Evolutionary conservation across 305 asterid species (phyloP), one percentile per base, ranked within the genome.

Genomic region (Stenogyne calaminthoides): DNA sequence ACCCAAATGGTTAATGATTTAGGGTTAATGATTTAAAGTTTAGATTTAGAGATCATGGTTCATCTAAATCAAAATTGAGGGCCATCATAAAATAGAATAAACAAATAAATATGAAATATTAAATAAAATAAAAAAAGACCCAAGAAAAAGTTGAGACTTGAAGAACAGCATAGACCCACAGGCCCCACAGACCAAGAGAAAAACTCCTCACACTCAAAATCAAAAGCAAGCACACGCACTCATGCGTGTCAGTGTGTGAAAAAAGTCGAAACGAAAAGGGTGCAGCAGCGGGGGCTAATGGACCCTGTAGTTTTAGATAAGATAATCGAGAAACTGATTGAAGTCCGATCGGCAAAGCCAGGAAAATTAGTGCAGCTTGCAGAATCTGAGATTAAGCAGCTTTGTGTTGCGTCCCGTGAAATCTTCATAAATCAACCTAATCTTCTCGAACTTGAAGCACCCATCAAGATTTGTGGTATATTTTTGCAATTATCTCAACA

Each of bases 391-490:
- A 91, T 94, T 85, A 94, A 90, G 84, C 98, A 91, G 87, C 96
- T 94, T 0, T 91, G 97, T 80, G 88, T 69, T 77, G 90, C 90
- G 19, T 86, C 98, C 62, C 93, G 93, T 63, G 96, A 94, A 54
- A 90, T 90, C 79, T 94, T 94, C 83, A 77, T 77, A 36, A 82
- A 67, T 57, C 98, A 94, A 85, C 99, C 97, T 34, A 91, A 90
- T 91, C 97, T 94, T 70, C 96, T 94, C 18, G 99, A 94, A 63
- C 96, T 94, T 42, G 95, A 88, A 76, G 98, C 98, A 47, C 99
- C 99, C 77, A 91, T 94, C 93, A 91, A 94, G 89, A 94, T 94
- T 89, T 94, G 99, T 42, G 98, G 98, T 93, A 85, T n/a, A 40
- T 22, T 46, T 71, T n/a, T 3, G 40, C 5, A 10, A 1, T 37